Evolutionary conservation across 1,139 yeast genomes (phyloP), one percentile per base, ranked within the genome.

Genomic region (Geotrichum fermentans): DNA sequence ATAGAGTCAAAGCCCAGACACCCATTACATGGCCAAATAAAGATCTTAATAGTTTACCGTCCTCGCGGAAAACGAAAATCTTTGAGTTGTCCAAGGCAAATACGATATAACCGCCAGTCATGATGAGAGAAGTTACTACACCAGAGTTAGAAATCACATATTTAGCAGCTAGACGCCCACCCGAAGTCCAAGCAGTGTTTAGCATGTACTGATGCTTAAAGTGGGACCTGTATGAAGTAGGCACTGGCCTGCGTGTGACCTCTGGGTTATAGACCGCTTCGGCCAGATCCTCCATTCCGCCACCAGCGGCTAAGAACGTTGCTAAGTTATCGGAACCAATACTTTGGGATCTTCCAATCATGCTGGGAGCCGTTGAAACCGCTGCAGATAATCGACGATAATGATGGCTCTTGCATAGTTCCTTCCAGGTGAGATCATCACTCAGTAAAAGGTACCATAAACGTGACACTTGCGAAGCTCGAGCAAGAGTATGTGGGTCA

Each of bases 1-100:
- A 74, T 60, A 88, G 83, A 60, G 89, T 86, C 61, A 90, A 73
- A 1, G 97, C 97, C 98, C 98, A 92, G 10, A 92, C 97, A 39
- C 97, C 97, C 61, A 96, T 96, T 52, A 86, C 95, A 61, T 92
- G 97, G 4, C 97, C 97, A 52, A 77, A 75, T 43, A 90, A 71
- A 1, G 85, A 83, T 44, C 79, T 73, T n/a, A 83, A 61, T 49
- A 84, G 71, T 45, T 75, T 72, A 2, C 97, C 97, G n/a, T 84
- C 83, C 40, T 77, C 73, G 30, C 68, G 58, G 56, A 71, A 71
- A 20, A 71, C 73, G 51, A 67, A 69, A 33, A 71, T 71, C 48
- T 69, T 66, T 45, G 74, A 68, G 55, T 70, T 70, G 59, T 71
- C 75, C 37, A 71, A 61, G 1, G 74, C 72, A 42, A 70, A 65